A percentile compares a stretch with the other conserved stretches of the same genome.
Conservation (phyloP, 2,329 filamentous ascomycete species). For the Hirsutella thompsonii region DNA sequence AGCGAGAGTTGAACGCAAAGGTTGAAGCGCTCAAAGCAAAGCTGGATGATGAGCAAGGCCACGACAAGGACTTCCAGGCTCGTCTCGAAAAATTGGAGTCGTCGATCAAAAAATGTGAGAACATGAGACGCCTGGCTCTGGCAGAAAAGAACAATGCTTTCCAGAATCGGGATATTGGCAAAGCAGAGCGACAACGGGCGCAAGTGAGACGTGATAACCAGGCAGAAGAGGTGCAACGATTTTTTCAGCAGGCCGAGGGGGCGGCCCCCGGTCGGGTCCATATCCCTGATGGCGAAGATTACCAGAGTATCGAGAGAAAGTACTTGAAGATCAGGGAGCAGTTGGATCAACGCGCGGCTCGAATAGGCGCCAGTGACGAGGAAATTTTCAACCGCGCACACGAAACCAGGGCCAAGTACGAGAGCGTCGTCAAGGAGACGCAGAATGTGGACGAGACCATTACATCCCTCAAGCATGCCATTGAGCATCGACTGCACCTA, state of each 20-base stretch:
- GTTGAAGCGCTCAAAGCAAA: constrained; percentile 26
- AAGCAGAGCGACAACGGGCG: constrained; percentile 28
- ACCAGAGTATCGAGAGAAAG: constrained; percentile 39
- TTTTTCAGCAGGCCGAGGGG: constrained; percentile 37
- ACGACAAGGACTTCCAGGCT: constrained; percentile 27
- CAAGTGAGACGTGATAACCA: constrained; percentile 35
- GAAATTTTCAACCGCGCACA: constrained; percentile 42
- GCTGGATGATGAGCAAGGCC: constrained; percentile 17
- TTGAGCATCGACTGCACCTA: constrained; percentile 56
- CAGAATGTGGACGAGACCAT: constrained; percentile 27
- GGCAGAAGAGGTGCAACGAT: constrained; percentile 35
- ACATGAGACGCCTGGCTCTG: constrained; percentile 39
- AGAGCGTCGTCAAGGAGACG: constrained; percentile 29
- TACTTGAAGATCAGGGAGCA: constrained; percentile 43
- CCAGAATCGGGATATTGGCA: constrained; percentile 34
- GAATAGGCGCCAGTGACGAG: constrained; percentile 50
- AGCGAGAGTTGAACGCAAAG: constrained; percentile 31
- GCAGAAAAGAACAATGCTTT: constrained; percentile 49
- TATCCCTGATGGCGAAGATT: constrained; percentile 52
- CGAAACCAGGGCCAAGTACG: constrained; percentile 26
- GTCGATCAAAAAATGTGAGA: constrained; percentile 34
- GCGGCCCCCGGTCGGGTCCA: constrained; percentile 43
- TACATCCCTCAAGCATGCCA: constrained; percentile 38
- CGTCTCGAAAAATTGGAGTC: constrained; percentile 41
- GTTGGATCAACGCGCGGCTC: constrained; percentile 41